Percentiles rank a stretch among this genome's conserved stretches.
These are phyloP conservation scores for Plasmodium knowlesi DNA, from an alignment of 169 alveolate genomes.

Conservation along the genomic window DNA sequence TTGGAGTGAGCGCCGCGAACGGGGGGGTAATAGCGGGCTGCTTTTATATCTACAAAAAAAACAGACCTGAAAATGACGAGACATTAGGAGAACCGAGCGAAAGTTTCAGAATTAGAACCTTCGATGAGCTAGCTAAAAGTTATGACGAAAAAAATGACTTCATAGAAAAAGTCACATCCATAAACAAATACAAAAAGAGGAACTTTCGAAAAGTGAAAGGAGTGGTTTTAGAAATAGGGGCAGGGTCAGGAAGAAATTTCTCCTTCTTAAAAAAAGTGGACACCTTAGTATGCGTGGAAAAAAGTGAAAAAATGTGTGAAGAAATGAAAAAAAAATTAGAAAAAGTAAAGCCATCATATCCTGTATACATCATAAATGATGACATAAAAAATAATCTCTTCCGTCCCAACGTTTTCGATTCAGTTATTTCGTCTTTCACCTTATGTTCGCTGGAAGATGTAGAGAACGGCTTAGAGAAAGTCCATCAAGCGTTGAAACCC, in stretches of 20 bases:
- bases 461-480: slow-evolving; percentile 73
- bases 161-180: slow-evolving; percentile 66
- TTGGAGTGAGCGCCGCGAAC: slow-evolving; percentile 74
- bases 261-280: slow-evolving; percentile 76
- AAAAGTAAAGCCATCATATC: slow-evolving; percentile 79
- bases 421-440: slow-evolving; percentile 82
- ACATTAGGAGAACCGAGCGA: slow-evolving; percentile 43
- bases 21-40: slow-evolving; percentile 46
- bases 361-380: slow-evolving; percentile 81
- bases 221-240: slow-evolving; percentile 84
- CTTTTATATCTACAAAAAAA: slow-evolving; percentile 54
- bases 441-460: slow-evolving; percentile 85
- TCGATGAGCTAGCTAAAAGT: slow-evolving; percentile 68
- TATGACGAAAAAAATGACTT: slow-evolving; percentile 75
- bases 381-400: slow-evolving; percentile 79
- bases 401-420: slow-evolving; percentile 80
- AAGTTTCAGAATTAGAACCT: slow-evolving; percentile 42
- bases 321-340: slow-evolving; percentile 81
- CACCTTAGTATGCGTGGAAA: slow-evolving; percentile 83
- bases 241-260: slow-evolving; percentile 83
- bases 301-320: slow-evolving; percentile 81
- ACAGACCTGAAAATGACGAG: slow-evolving; percentile 58
- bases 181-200: slow-evolving; percentile 62
- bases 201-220: slow-evolving; percentile 81
- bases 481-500: slow-evolving; percentile 78